Conservation (phyloP, 371 early-diverging fungal genomes). For the Batrachochytrium dendrobatidis region DNA sequence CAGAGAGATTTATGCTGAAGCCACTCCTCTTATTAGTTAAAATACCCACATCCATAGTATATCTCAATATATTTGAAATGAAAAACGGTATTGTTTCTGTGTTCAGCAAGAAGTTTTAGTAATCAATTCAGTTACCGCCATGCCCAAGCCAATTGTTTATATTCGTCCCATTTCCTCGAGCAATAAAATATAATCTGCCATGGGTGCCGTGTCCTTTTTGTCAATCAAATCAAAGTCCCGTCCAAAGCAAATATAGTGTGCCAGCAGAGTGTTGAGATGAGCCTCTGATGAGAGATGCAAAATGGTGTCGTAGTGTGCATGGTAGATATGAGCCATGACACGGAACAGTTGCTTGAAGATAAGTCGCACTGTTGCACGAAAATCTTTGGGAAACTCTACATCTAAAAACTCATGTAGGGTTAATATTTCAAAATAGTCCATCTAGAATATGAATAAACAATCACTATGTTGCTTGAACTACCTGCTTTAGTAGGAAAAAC, state of each 20-base stretch:
- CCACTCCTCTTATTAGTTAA: not conserved
- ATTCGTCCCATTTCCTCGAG: conserved; percentile 21
- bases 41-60: too few species aligned
- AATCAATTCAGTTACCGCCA: too few species aligned
- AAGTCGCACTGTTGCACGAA: conserved; percentile 54
- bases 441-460: not conserved
- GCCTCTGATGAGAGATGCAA: conserved; percentile 73
- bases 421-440: not conserved
- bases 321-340: conserved; percentile 89
- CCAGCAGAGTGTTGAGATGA: conserved; percentile 90
- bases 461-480: conserved; percentile 11
- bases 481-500: conserved; percentile 72
- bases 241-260: conserved; percentile 86
- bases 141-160: not conserved
- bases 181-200: conserved; percentile 63
- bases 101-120: too few species aligned
- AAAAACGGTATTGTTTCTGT: too few species aligned
- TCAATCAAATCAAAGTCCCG: conserved; percentile 87
- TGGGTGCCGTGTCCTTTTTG: conserved; percentile 78
- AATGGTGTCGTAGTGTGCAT: conserved; percentile 83
- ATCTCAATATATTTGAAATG: too few species aligned
- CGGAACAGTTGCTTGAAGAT: conserved; percentile 81
- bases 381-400: conserved; percentile 73
- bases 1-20: not conserved
- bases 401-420: conserved; percentile 17